Conservation (phyloP, 306 rosid genomes). For the Vigna nakashimae region DNA sequence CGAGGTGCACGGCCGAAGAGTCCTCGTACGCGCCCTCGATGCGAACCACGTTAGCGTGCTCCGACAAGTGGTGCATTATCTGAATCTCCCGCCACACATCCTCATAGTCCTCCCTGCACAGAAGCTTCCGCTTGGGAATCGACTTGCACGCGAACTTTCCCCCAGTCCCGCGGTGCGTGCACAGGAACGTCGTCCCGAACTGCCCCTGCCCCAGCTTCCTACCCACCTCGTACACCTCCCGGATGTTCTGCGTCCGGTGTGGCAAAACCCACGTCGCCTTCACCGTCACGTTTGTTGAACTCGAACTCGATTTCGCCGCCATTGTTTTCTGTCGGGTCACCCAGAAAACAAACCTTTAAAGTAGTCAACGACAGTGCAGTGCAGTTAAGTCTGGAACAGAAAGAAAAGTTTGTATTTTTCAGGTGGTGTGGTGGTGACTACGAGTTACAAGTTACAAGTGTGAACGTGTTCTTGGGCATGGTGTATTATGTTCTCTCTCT, state of each 20-base stretch:
- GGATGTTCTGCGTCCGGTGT: conserved; percentile 46
- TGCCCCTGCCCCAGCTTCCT: conserved; percentile 65
- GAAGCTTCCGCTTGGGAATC: conserved; percentile 56
- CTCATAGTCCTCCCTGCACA: conserved; percentile 62
- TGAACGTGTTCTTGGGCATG: not conserved
- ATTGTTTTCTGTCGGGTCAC: not conserved
- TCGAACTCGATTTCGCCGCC: conserved; percentile 45
- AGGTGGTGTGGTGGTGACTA: not conserved
- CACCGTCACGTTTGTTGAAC: conserved; percentile 4
- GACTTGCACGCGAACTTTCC: conserved; percentile 57
- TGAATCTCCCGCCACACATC: conserved; percentile 74
- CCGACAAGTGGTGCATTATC: conserved; percentile 69
- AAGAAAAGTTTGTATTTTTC: not conserved
- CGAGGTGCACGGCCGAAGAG: conserved; percentile 52
- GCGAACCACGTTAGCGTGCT: conserved; percentile 52
- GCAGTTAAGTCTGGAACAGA: not conserved
- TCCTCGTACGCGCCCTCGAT: conserved; percentile 62
- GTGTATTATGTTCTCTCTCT: conserved; percentile 22
- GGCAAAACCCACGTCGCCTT: conserved; percentile 61
- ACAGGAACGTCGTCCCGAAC: conserved; percentile 58
- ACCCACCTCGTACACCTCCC: conserved; percentile 52
- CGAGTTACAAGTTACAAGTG: not conserved
- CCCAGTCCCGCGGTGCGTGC: conserved; percentile 25
- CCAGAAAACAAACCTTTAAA: too few species aligned
- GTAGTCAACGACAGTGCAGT: too few species aligned